These are phyloP conservation scores for Hyaloscypha bicolor DNA, from an alignment of 495 filamentous ascomycete genomes.

Conservation along the genomic window DNA sequence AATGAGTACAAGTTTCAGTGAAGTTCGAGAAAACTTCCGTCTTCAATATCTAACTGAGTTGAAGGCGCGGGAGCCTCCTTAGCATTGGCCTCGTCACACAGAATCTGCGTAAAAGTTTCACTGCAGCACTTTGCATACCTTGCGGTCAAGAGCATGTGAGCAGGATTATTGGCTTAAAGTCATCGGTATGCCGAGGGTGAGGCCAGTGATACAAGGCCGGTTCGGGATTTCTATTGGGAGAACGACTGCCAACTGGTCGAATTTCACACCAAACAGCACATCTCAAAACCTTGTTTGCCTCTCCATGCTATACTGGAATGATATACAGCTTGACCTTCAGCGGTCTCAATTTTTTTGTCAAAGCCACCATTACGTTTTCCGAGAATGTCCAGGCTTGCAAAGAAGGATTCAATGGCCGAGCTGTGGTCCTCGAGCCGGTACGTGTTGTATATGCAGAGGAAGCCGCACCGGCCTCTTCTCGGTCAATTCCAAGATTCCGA, in stretches of 20 bases:
- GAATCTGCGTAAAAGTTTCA: slow-evolving; percentile 4
- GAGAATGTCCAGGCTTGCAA: background rate
- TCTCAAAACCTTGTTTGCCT: background rate
- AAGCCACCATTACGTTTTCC: background rate
- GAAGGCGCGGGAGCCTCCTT: background rate
- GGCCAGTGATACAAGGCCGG: slow-evolving; percentile 10
- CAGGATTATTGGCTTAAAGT: slow-evolving; percentile 3
- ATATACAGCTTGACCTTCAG: background rate
- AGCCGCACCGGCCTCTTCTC: slow-evolving; percentile 16
- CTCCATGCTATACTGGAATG: background rate
- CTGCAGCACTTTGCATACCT: slow-evolving; percentile 1
- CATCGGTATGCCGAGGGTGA: slow-evolving; percentile 15
- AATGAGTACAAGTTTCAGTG: background rate
- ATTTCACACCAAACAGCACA: background rate
- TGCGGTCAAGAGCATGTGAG: background rate
- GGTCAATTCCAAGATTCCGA: slow-evolving; percentile 9
- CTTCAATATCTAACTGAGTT: background rate
- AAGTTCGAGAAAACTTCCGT: slow-evolving; percentile 12
- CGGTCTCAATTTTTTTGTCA: background rate
- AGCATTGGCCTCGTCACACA: slow-evolving; percentile 8
- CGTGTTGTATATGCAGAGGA: background rate
- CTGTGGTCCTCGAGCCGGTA: background rate
- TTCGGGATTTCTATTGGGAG: background rate
- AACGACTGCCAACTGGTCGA: background rate
- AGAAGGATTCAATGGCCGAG: background rate